Evolutionary conservation across 2,329 filamentous ascomycete species (phyloP).

Genomic region (Pseudogymnoascus sp.): DNA sequence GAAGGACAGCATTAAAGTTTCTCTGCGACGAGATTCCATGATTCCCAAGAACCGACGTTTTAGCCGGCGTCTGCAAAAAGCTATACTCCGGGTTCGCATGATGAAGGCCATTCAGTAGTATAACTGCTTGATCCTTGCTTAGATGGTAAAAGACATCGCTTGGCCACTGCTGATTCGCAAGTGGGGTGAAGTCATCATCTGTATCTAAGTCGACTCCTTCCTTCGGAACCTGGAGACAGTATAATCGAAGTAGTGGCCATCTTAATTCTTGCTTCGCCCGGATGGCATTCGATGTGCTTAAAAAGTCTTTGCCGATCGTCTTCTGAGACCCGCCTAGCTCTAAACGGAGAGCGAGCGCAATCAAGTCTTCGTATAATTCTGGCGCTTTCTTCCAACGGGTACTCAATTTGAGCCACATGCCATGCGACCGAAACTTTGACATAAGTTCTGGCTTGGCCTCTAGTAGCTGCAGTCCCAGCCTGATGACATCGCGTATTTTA

Average conservation of each 20-base stretch:
- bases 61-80: slow-evolving; percentile 7
- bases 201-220: slow-evolving; percentile 14
- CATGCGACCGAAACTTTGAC: neutral
- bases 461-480: slow-evolving; percentile 12
- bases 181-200: slow-evolving; percentile 9
- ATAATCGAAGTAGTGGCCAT: slow-evolving; percentile 15
- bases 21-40: neutral
- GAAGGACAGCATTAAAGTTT: slow-evolving; percentile 13
- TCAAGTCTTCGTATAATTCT: slow-evolving; percentile 10
- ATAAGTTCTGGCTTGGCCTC: slow-evolving; percentile 11
- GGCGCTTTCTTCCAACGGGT: slow-evolving; percentile 11
- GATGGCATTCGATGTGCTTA: neutral
- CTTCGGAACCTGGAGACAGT: slow-evolving; percentile 14
- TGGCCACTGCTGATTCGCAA: slow-evolving; percentile 13
- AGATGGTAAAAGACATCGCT: slow-evolving; percentile 13
- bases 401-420: slow-evolving; percentile 11
- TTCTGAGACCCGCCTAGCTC: slow-evolving; percentile 9
- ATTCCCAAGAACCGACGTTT: slow-evolving; percentile 10
- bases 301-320: slow-evolving; percentile 9
- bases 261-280: slow-evolving; percentile 7
- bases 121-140: slow-evolving; percentile 11
- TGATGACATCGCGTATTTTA: slow-evolving; percentile 10
- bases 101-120: slow-evolving; percentile 10
- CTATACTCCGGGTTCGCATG: slow-evolving; percentile 6
- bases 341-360: slow-evolving; percentile 12